Conservation (phyloP, 306 rosid species). For the Prunus mira region DNA sequence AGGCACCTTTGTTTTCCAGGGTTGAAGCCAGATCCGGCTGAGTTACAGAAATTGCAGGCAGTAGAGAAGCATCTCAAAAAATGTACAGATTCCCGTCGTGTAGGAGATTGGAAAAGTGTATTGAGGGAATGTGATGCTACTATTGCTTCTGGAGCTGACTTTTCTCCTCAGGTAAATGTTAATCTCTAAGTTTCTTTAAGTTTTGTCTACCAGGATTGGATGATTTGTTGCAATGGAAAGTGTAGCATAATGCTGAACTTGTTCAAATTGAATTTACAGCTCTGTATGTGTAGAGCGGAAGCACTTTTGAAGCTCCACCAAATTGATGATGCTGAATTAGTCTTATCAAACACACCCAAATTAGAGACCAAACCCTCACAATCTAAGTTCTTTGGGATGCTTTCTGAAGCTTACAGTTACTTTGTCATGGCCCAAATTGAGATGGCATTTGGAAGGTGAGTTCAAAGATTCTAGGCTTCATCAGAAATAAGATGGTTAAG, state of each 20-base stretch:
- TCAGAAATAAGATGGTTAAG: slow-evolving; percentile 23
- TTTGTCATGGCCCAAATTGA: slow-evolving; percentile 74
- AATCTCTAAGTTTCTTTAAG: neutral
- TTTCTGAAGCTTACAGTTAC: slow-evolving; percentile 69
- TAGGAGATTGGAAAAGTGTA: slow-evolving; percentile 76
- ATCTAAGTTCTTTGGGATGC: slow-evolving; percentile 65
- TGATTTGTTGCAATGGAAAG: neutral
- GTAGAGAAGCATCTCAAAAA: slow-evolving; percentile 71
- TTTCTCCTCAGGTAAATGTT: slow-evolving; percentile 65
- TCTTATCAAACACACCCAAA: slow-evolving; percentile 43
- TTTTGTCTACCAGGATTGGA: neutral
- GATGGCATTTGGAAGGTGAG: slow-evolving; percentile 97
- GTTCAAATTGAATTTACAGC: slow-evolving; percentile 86
- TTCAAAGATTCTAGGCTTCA: slow-evolving; percentile 32
- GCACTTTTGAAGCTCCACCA: slow-evolving; percentile 85
- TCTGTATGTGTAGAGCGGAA: slow-evolving; percentile 93
- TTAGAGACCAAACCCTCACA: slow-evolving; percentile 42
- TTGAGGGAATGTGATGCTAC: slow-evolving; percentile 70
- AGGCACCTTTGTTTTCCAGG: slow-evolving; percentile 56
- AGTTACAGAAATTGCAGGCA: slow-evolving; percentile 65
- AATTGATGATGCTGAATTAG: slow-evolving; percentile 72
- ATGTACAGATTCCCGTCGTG: slow-evolving; percentile 71
- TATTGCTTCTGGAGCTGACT: slow-evolving; percentile 68
- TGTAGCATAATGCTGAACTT: slow-evolving; percentile 41
- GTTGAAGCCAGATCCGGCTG: slow-evolving; percentile 47